Conservation (phyloP, 768 basidiomycete species). For the Galerina marginata region DNA sequence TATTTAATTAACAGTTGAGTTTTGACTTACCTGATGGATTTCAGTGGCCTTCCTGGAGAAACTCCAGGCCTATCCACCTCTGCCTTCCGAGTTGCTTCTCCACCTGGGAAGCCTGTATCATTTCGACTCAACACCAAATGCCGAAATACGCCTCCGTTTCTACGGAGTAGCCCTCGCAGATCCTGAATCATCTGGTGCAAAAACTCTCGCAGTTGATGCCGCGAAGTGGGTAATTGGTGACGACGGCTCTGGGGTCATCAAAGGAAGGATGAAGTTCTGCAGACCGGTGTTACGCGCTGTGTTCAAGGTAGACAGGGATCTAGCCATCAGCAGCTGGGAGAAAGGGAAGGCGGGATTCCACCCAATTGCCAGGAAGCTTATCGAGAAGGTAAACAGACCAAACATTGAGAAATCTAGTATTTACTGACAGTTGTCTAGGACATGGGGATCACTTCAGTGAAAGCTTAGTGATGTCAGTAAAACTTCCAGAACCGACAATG, state of each 20-base stretch:
- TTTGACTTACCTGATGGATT: background rate
- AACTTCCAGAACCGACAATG: too few species aligned
- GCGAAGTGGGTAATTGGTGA: conserved; percentile 72
- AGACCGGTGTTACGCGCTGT: conserved; percentile 67
- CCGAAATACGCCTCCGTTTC: conserved; percentile 80
- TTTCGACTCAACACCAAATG: conserved; percentile 62
- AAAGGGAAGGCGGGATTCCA: conserved; percentile 63
- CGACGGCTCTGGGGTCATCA: conserved; percentile 64
- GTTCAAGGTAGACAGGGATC: conserved; percentile 51
- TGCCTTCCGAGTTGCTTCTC: conserved; percentile 63
- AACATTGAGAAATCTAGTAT: background rate
- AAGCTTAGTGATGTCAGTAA: background rate
- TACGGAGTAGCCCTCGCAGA: conserved; percentile 72
- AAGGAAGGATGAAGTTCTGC: conserved; percentile 89
- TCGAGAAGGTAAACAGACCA: conserved; percentile 64
- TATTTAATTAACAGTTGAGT: background rate
- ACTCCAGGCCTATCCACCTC: conserved; percentile 63
- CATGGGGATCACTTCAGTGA: conserved; percentile 15
- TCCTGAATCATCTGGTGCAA: conserved; percentile 50
- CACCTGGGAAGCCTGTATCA: conserved; percentile 64
- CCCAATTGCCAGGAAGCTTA: conserved; percentile 75
- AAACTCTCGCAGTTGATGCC: conserved; percentile 56
- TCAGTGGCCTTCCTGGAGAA: conserved; percentile 86
- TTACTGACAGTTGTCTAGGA: conserved; percentile 13
- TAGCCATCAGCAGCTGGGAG: conserved; percentile 59